These are phyloP conservation scores for Pseudomassariella vexata DNA, from an alignment of 2,329 filamentous ascomycete species.

Conservation along the genomic window DNA sequence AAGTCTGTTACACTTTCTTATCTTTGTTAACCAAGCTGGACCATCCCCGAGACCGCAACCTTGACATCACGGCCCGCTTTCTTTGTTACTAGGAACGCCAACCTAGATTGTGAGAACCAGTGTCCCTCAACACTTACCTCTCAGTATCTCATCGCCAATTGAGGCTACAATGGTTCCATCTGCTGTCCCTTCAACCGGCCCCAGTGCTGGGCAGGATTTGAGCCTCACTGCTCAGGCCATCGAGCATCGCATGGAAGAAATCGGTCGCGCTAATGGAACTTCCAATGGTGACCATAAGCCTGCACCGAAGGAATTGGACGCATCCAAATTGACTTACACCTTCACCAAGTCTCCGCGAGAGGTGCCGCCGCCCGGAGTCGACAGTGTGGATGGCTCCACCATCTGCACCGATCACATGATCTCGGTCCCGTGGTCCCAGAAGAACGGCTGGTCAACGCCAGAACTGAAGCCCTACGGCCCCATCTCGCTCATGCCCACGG, in stretches of 20 bases:
- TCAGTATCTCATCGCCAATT: not conserved
- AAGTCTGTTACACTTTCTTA: too few relatives aligned
- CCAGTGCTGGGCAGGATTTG: slow-evolving; percentile 36
- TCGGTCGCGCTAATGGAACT: slow-evolving; percentile 20
- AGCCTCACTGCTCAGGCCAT: slow-evolving; percentile 48
- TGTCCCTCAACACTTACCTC: not conserved
- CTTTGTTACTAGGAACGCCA: too few relatives aligned
- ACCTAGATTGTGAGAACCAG: too few relatives aligned
- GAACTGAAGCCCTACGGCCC: slow-evolving; percentile 62
- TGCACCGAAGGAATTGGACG: slow-evolving; percentile 54
- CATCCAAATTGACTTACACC: slow-evolving; percentile 54
- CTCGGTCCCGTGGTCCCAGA: slow-evolving; percentile 54
- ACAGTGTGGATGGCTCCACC: slow-evolving; percentile 34
- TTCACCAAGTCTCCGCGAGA: slow-evolving; percentile 21
- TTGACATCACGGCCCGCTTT: too few relatives aligned
- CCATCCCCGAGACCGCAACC: too few relatives aligned
- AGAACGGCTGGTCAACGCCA: slow-evolving; percentile 59
- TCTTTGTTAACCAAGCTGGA: too few relatives aligned
- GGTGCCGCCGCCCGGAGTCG: slow-evolving; percentile 19
- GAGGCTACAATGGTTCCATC: slow-evolving; percentile 40
- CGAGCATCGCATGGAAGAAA: slow-evolving; percentile 39
- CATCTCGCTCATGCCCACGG: slow-evolving; percentile 61
- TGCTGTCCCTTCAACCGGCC: slow-evolving; percentile 31
- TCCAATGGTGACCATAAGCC: slow-evolving; percentile 27
- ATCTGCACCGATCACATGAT: slow-evolving; percentile 85